Base-by-base conservation (phyloP, 179 eudicot species). In the Silene noctiflora region DNA sequence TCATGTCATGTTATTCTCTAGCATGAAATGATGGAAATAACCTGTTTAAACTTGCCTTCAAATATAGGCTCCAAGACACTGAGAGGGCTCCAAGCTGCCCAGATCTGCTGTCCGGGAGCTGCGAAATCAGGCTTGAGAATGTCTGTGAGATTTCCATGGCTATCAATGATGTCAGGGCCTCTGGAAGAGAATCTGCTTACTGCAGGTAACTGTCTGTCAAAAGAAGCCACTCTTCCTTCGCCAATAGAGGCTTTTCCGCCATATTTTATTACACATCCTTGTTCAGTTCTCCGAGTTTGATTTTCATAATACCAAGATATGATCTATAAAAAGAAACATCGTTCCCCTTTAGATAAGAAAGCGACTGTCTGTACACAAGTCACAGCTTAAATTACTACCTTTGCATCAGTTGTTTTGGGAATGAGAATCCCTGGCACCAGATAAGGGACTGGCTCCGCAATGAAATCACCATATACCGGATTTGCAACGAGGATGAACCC, bases 31-130 rank as follows among this genome's bases (percentile, higher is more conserved):
- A 55, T 66, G 48, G 17, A 10, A 20, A 61, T 61, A 33, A 55
- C 48, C 65, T 48, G 61, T 48, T 25, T 55, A 62, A 39, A 77
- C 75, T 62, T 88, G 91, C 98, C 98, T 12, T 87, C 64, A 56
- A 87, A 85, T 19, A 91, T 82, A 68, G 97, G 91, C 42, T 91
- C 88, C 9, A 44, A 44, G 21, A 65, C 90, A 79, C 96, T 91
- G 71, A 86, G 84, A 77, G 97, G 98, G 69, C 95, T 93, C 99
- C 99, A 95, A 74, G 99, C 99, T 31, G 96, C 97, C 99, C 99
- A 95, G 25, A 95, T 90, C 74, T 95, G 95, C 75, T 89, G 91
- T 42, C 99, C 98, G 29, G 99, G 99, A 33, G 99, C 98, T 48
- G 86, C 75, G 67, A 93, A 85, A 81, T 95, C 97, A 53, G 97